Evolutionary conservation across 768 basidiomycete species (phyloP), one percentile per base, ranked within the genome.

Genomic region (Rhizopogon salebrosus): DNA sequence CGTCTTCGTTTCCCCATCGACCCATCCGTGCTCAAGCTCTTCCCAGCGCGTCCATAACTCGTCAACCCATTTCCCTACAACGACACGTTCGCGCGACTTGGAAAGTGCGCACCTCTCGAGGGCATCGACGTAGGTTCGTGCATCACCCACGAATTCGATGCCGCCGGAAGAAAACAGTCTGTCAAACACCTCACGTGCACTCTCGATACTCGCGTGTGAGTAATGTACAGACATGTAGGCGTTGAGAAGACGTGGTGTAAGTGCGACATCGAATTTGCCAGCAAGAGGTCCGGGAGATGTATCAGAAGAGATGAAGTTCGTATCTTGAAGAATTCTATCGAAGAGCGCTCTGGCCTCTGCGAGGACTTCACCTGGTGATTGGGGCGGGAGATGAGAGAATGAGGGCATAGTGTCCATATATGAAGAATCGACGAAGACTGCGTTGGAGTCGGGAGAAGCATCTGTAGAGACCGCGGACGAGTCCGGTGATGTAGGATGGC

Each of bases 211-310:
- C 4, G 75, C 68, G 57, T 87, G 85, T 2, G 68, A 64, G 60
- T 87, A 87, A 63, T 85, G 79, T 0, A 94, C 87, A 11, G 87
- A 82, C 46, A 97, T 72, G 63, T 91, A 98, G 3, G 92, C 80
- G 58, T 87, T 90, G 57, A 94, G 60, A 6, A 97, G 77, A 1
- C 79, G 75, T 0, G 89, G 60, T 0, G 83, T 80, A 48, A 87
- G 61, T 6, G 66, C 43, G 31, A 94, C 88, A 50, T 74, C 58
- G 67, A 95, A 92, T 52, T 74, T 77, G 37, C 66, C 64, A 9
- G 52, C 53, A 16, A 50, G 68, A 11, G 53, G 48, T 45, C 23
- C 56, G 16, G 34, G 16, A 29, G 41, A 46, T n/a, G 39, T 43
- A 10, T 39, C 40, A 22, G 36, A 45, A 48, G 31, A 34, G 26